These are phyloP conservation scores for Nepenthes mirabilis DNA, from an alignment of 148 eudicot genomes.

Conservation along the genomic window DNA sequence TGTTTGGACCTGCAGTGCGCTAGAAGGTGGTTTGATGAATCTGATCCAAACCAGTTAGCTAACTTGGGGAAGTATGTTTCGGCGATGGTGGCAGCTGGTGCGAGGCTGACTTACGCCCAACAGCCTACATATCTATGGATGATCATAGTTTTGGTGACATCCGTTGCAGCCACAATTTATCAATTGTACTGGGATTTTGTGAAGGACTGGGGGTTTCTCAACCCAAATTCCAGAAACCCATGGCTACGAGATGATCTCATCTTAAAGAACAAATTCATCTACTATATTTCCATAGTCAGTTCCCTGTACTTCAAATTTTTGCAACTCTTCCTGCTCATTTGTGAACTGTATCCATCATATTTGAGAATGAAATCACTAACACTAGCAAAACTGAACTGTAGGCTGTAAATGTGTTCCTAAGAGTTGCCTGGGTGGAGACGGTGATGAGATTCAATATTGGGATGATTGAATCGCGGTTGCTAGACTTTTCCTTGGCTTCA, in stretches of 20 bases:
- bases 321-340: neutral
- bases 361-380: neutral
- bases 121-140: constrained; percentile 40
- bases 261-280: constrained; percentile 61
- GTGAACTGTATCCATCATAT: neutral
- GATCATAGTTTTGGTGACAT: constrained; percentile 52
- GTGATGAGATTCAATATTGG: constrained; percentile 47
- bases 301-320: no score
- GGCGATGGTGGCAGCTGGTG: constrained; percentile 98
- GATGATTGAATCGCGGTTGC: constrained; percentile 39
- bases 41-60: constrained; percentile 42
- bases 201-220: constrained; percentile 82
- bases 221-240: constrained; percentile 51
- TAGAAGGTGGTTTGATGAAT: constrained; percentile 80
- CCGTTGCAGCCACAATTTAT: constrained; percentile 62
- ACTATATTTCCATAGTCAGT: constrained; percentile 81
- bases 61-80: constrained; percentile 93
- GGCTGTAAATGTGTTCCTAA: constrained; percentile 61
- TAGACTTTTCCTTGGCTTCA: constrained; percentile 80
- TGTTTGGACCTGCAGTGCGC: constrained; percentile 41
- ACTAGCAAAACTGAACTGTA: constrained; percentile 7
- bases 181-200: constrained; percentile 98
- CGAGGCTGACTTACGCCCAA: constrained; percentile 57
- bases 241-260: constrained; percentile 81
- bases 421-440: constrained; percentile 92